A percentile compares a stretch with the other conserved stretches of the same genome.
Evolutionary conservation across 1,284 basidiomycete genomes (phyloP).

Genomic region (Naganishia cerealis): DNA sequence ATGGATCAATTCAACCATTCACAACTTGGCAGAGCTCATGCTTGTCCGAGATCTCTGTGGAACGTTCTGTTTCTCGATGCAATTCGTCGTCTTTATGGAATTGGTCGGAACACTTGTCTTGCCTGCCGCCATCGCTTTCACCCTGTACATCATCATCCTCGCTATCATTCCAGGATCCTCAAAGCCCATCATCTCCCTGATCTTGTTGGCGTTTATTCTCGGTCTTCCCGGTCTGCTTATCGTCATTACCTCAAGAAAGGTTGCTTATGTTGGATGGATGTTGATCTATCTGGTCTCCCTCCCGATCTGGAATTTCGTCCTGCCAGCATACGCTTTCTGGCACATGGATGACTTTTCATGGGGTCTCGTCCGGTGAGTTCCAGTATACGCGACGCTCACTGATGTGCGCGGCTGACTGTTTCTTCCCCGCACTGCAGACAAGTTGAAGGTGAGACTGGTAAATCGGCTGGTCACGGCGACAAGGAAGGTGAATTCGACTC

Average conservation of each 20-base stretch:
- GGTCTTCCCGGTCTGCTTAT: constrained; percentile 94
- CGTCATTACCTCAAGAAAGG: constrained; percentile 87
- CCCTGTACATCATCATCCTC: constrained; percentile 83
- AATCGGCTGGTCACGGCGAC: constrained; percentile 70
- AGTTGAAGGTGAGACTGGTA: constrained; percentile 68
- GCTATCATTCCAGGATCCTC: constrained; percentile 74
- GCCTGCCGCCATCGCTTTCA: constrained; percentile 96
- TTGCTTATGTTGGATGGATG: constrained; percentile 97
- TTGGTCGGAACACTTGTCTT: constrained; percentile 91
- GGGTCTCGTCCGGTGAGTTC: constrained; percentile 66
- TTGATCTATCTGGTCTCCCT: constrained; percentile 86
- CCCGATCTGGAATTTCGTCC: constrained; percentile 92
- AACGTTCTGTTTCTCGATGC: constrained; percentile 96
- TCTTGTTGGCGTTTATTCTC: constrained; percentile 87
- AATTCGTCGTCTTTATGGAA: constrained; percentile 98
- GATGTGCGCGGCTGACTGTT: not conserved
- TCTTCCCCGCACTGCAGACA: constrained; percentile 85
- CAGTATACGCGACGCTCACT: not conserved
- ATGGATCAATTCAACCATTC: constrained; percentile 99
- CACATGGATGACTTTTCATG: constrained; percentile 99
- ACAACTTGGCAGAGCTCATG: constrained; percentile 91
- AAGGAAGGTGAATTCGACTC: constrained; percentile 97
- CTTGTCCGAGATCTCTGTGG: constrained; percentile 92
- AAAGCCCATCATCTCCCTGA: constrained; percentile 84
- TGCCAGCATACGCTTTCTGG: constrained; percentile 95